phyloP scores from a whole-genome alignment of 2,329 filamentous ascomycete species.

The Rhexocercosporidium sp. region DNA sequence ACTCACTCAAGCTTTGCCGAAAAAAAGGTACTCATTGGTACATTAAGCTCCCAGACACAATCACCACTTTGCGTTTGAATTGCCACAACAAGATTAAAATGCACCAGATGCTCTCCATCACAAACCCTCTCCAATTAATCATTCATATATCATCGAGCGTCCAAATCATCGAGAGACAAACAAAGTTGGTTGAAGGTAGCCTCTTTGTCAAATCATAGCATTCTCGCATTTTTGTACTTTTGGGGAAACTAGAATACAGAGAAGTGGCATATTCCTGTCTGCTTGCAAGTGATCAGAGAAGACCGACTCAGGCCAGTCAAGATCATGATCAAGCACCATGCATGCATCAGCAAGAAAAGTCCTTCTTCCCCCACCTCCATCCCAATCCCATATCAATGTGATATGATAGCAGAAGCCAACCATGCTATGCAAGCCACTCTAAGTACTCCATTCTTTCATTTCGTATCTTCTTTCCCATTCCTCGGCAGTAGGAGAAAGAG shows the following conservation, averaged over 20 bases:
- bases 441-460: conserved; percentile 5
- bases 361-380: background rate
- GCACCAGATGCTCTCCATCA: too few species aligned
- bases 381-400: background rate
- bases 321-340: background rate
- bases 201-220: conserved; percentile 1
- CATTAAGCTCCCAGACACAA: too few species aligned
- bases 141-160: background rate
- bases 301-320: too few species aligned
- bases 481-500: background rate
- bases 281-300: background rate
- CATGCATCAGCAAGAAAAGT: background rate
- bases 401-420: conserved; percentile 4
- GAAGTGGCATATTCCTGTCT: conserved; percentile 1
- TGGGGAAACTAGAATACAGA: conserved; percentile 15
- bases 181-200: background rate
- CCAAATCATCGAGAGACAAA: background rate
- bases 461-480: background rate
- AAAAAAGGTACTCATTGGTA: too few species aligned
- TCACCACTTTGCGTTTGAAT: too few species aligned
- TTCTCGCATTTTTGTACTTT: conserved; percentile 5
- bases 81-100: too few species aligned
- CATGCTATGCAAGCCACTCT: background rate
- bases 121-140: too few species aligned
- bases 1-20: too few species aligned